Conservation (phyloP, 2,329 filamentous ascomycete genomes). For the Epichloe elymi region DNA sequence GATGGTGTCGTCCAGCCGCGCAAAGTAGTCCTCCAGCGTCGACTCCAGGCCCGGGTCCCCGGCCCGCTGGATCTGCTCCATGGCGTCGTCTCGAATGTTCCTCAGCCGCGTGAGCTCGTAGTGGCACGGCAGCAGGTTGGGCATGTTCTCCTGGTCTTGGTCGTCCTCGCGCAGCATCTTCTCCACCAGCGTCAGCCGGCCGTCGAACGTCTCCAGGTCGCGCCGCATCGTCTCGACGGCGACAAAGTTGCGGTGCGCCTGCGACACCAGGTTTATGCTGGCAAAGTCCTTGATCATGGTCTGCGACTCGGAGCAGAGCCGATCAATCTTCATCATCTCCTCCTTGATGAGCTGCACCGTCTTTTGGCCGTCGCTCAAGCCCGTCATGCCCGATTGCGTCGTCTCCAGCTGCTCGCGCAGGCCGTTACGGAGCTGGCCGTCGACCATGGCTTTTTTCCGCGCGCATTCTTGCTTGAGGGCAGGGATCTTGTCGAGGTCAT, state of each 20-base stretch:
- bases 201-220: slow-evolving; percentile 78
- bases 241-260: slow-evolving; percentile 93
- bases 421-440: slow-evolving; percentile 77
- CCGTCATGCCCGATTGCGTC: slow-evolving; percentile 84
- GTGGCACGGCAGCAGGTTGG: slow-evolving; percentile 78
- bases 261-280: slow-evolving; percentile 80
- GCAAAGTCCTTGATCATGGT: slow-evolving; percentile 96
- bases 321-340: slow-evolving; percentile 97
- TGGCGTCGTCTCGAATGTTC: slow-evolving; percentile 90
- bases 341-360: slow-evolving; percentile 89
- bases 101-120: slow-evolving; percentile 84
- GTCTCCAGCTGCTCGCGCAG: slow-evolving; percentile 87
- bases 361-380: slow-evolving; percentile 79
- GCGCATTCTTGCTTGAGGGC: slow-evolving; percentile 83
- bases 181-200: slow-evolving; percentile 63
- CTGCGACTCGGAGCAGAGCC: slow-evolving; percentile 91
- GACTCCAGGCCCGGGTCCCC: slow-evolving; percentile 61
- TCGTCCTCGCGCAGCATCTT: slow-evolving; percentile 72
- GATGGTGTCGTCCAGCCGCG: slow-evolving; percentile 71
- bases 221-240: slow-evolving; percentile 87
- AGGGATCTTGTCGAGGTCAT: slow-evolving; percentile 93
- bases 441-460: slow-evolving; percentile 85
- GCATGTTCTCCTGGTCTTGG: slow-evolving; percentile 75
- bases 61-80: slow-evolving; percentile 82
- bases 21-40: slow-evolving; percentile 84